Conservation (phyloP, 2,329 filamentous ascomycete species). For the Alternaria sp. region DNA sequence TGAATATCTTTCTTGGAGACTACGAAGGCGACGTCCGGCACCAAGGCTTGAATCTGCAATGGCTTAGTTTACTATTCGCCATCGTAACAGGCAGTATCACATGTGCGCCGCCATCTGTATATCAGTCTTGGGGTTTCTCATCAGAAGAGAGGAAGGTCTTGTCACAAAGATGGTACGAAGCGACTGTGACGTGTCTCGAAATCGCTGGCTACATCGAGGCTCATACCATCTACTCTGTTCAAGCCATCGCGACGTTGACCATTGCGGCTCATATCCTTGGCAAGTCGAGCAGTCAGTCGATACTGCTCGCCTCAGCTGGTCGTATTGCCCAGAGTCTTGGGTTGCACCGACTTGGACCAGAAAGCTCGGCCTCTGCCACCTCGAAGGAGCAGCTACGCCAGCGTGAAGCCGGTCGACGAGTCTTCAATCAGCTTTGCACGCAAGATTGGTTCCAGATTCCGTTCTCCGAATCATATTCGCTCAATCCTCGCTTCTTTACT, state of each 20-base stretch:
- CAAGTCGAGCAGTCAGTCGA: slow-evolving; percentile 53
- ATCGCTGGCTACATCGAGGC: slow-evolving; percentile 51
- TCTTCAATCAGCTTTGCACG: slow-evolving; percentile 49
- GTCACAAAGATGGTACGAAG: slow-evolving; percentile 54
- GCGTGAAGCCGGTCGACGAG: slow-evolving; percentile 43
- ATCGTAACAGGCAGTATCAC: slow-evolving; percentile 52
- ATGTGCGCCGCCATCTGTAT: slow-evolving; percentile 42
- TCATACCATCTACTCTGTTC: slow-evolving; percentile 51
- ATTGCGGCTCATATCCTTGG: slow-evolving; percentile 57
- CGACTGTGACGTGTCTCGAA: slow-evolving; percentile 52
- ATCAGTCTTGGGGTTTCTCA: slow-evolving; percentile 51
- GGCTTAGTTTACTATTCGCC: slow-evolving; percentile 53
- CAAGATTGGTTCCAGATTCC: slow-evolving; percentile 53
- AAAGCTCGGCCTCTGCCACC: background rate
- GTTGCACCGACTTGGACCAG: slow-evolving; percentile 49
- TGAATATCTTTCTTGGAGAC: slow-evolving; percentile 15
- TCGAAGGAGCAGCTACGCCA: slow-evolving; percentile 18
- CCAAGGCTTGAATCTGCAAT: slow-evolving; percentile 50
- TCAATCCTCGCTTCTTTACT: slow-evolving; percentile 40
- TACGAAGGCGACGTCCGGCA: slow-evolving; percentile 47
- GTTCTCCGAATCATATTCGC: slow-evolving; percentile 49
- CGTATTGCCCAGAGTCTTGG: slow-evolving; percentile 57
- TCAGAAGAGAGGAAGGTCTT: slow-evolving; percentile 46
- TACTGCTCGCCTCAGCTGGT: slow-evolving; percentile 53
- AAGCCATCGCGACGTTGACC: slow-evolving; percentile 55